Evolutionary conservation across 2,329 filamentous ascomycete species (phyloP), one percentile per base, ranked within the genome.

Genomic region (Epichloe hybrida): DNA sequence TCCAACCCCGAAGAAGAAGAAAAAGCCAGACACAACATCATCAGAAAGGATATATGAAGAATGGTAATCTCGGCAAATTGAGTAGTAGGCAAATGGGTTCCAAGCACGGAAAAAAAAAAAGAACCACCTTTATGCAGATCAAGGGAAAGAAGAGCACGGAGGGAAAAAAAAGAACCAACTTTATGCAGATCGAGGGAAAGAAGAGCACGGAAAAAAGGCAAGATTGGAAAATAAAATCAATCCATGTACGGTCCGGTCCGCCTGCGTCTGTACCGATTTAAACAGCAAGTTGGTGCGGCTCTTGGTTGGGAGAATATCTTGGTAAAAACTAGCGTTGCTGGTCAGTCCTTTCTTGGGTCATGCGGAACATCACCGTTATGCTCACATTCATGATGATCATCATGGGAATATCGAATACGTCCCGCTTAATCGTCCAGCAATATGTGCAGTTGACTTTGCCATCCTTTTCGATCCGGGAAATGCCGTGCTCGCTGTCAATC

Each of bases 361-460:
- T 5, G 9, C 12, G 12, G 17, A 37, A 17, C 5, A 3, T 5
- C 8, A 21, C 9, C 13, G 17, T 20, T 27, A 27, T 8, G 83
- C 90, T 84, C 67, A 96, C 93, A 72, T 96, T 96, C 74, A 97
- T 91, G 62, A 96, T 87, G 67, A 97, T 94, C 71, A 97, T 76
- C 88, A 96, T 95, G 21, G 93, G 93, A 67, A 97, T 95, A 70
- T 97, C 91, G 71, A 97, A 97, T 40, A 93, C 88, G 67, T 98
- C 93, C 56, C 91, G 78, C 71, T 95, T 95, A 55, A 97, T 90
- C 56, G 88, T 91, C 90, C 91, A 97, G 71, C 88, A 95, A 69
- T 94, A 95, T 61, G 86, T 89, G 71, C 90, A 96, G 64, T 95
- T 87, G 52, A 97, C 86, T 68, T 93, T 90, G 50, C 90, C 91